These are phyloP conservation scores for Cadophora gregata DNA, from an alignment of 2,329 filamentous ascomycete species.

Conservation along the genomic window DNA sequence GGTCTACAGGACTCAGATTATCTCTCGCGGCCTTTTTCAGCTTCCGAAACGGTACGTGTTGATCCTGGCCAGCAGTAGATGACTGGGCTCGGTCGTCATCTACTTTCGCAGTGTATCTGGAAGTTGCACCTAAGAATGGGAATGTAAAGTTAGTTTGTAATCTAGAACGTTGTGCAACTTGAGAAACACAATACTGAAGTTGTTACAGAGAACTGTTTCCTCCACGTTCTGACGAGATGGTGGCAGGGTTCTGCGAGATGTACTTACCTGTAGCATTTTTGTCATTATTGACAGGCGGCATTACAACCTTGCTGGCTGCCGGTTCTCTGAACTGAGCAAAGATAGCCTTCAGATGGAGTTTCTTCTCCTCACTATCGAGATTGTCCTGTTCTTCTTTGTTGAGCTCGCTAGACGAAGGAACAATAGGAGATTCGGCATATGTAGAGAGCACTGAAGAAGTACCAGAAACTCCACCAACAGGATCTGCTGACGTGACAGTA, in stretches of 20 bases:
- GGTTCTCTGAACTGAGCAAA: slow-evolving; percentile 1
- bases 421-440: neutral
- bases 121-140: neutral
- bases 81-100: neutral
- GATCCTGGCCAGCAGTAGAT: neutral
- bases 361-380: neutral
- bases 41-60: neutral
- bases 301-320: neutral
- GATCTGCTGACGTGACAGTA: neutral
- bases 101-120: neutral
- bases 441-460: neutral
- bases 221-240: neutral
- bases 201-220: neutral
- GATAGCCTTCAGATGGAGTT: slow-evolving; percentile 8
- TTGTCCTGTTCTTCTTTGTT: slow-evolving; percentile 1
- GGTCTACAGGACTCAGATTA: neutral
- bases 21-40: neutral
- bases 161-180: neutral
- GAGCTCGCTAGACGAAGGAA: neutral
- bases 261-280: neutral
- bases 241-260: neutral
- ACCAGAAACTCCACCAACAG: neutral
- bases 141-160: neutral
- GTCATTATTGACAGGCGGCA: neutral
- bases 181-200: neutral